phyloP scores from a whole-genome alignment of 352 stramenopile genomes.

The Bremia lactucae region DNA sequence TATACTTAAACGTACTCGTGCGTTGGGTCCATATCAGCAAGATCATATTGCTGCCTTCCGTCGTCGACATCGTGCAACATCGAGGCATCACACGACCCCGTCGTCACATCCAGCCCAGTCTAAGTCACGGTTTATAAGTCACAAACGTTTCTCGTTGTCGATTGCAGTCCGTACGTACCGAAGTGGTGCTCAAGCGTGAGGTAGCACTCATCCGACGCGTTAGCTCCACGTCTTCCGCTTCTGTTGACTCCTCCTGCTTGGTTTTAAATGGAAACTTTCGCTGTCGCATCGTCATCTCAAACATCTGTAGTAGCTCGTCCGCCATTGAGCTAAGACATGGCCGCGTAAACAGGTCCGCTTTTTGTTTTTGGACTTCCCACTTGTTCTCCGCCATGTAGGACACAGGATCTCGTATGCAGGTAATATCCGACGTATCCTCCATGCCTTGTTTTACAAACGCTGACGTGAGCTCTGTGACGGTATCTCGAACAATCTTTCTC shows the following conservation, averaged over 20 bases:
- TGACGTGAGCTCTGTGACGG: conserved; percentile 70
- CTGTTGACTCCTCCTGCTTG: conserved; percentile 15
- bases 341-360: conserved; percentile 40
- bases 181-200: conserved; percentile 44
- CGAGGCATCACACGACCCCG: conserved; percentile 20
- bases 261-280: conserved; percentile 61
- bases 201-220: conserved; percentile 53
- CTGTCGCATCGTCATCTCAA: conserved; percentile 80
- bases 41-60: conserved; percentile 32
- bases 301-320: conserved; percentile 61
- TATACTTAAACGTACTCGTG: conserved; percentile 12
- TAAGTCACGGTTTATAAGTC: no score
- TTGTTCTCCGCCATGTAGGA: conserved; percentile 16
- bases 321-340: conserved; percentile 53
- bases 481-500: conserved; percentile 71
- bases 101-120: conserved; percentile 21
- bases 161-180: no score
- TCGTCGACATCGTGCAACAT: conserved; percentile 31
- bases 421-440: conserved; percentile 69
- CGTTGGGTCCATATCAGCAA: conserved; percentile 21
- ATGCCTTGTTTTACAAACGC: conserved; percentile 67
- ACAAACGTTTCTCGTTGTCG: no score
- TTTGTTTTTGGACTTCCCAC: conserved; percentile 13
- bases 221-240: conserved; percentile 46
- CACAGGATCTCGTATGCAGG: conserved; percentile 36